Base-by-base conservation (phyloP, 139 green algal species). In the Axilococcus clingmanii region DNA sequence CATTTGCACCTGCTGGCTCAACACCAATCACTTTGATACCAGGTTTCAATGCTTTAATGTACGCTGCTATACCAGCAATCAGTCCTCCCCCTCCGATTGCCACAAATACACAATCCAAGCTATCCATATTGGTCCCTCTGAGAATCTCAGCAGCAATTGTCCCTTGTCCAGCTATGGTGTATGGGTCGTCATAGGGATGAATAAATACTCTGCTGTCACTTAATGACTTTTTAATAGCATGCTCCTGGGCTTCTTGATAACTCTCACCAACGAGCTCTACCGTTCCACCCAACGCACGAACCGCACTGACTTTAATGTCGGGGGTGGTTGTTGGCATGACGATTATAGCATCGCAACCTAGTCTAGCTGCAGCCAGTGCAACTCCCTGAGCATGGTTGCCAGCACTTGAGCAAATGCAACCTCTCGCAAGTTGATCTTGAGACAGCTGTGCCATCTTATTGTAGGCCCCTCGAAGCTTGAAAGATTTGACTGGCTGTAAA, bases 331-430 rank as follows among this genome's bases (percentile, higher is more conserved):
- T 55, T 11, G 88, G 89, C 89, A 97, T 97, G 75, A 81, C 90
- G 52, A 95, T 90, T 34, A 81, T 62, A 7, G 89, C 88, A 14
- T 61, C 65, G 62, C 80, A 91, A 14, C 78, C 78, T 66, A 88
- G 73, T 19, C 34, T 23, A 19, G n/a, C 34, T 2, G 84, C 85
- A 11, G 76, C 73, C 32, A 97, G 69, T 1, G 90, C 87, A 16
- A 96, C 89, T 5, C 90, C 57, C 69, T 97, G 90, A 17, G 90
- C 90, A 67, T 97, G 90, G 70, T 97, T 97, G 19, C 90, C 90
- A 5, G 90, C 90, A 0, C 69, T 87, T 33, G 78, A 86, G 65
- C 77, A 91, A 67, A 98, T 95, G 40, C 96, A 86, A 9, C 91
- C 90, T 1, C 72, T 69, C 27, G 56, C 63, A 8, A 83, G 62